Conservation (phyloP, 306 rosid genomes). For the Prunus davidiana region DNA sequence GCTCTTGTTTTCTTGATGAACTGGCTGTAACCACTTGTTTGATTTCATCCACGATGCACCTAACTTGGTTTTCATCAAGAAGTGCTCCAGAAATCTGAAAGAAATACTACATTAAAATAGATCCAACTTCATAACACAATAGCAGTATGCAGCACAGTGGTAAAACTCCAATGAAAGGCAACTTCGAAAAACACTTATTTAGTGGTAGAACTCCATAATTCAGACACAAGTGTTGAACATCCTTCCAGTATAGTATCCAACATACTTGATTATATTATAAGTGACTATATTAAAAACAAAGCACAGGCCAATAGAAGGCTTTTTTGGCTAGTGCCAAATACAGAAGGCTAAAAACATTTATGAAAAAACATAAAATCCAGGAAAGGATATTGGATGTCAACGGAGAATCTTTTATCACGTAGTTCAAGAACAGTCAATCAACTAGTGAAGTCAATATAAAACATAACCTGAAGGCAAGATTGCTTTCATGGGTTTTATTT, state of each 20-base stretch:
- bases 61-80: conserved; percentile 86
- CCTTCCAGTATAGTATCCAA: background rate
- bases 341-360: background rate
- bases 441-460: too few species aligned
- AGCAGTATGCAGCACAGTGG: background rate
- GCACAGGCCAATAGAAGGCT: background rate
- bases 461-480: background rate
- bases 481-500: background rate
- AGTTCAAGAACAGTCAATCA: background rate
- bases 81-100: conserved; percentile 74
- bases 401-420: background rate
- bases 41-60: conserved; percentile 76
- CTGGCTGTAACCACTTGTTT: conserved; percentile 91
- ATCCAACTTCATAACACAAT: background rate
- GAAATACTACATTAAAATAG: background rate
- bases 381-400: background rate
- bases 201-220: background rate
- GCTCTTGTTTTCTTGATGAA: conserved; percentile 76
- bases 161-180: background rate
- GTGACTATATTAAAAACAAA: background rate
- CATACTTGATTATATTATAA: background rate
- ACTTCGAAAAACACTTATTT: background rate
- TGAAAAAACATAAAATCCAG: background rate
- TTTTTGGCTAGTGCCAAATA: background rate
- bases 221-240: background rate